Evolutionary conservation across 306 rosid genomes (phyloP), one percentile per base, ranked within the genome.

Genomic region (Hylodesmum podocarpum): DNA sequence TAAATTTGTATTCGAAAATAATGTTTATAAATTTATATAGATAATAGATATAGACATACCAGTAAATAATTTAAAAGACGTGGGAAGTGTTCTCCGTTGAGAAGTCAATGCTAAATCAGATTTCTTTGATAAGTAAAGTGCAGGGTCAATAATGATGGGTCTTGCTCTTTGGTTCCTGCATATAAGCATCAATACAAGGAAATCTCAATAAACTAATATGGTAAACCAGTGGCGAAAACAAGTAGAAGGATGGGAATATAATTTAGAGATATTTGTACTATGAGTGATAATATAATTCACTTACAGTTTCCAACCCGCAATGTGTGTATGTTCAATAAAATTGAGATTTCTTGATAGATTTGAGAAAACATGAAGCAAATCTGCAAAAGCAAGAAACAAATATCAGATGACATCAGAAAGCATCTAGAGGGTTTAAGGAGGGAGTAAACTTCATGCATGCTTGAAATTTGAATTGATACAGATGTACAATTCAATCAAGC

Each of bases 231-330:
- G 61, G 0, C 14, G 41, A 41, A n/a, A 22, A 40, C 9, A 8
- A 15, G 1, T 4, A 25, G 34, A 8, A 29, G 29, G 14, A 27
- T 58, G 18, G 66, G 22, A 34, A 21, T 9, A 22, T 57, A 29
- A 16, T 53, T 50, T 22, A 67, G 34, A 22, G 12, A 8, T 44
- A 16, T 36, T 53, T 71, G 37, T 33, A 62, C 25, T n/a, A 41
- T 33, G 67, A 34, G 61, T 24, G 25, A 59, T 27, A 15, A 6
- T 29, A 33, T 39, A 64, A 78, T 70, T 54, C 72, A 84, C 99
- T 84, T 81, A 95, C 99, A 95, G 83, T 83, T 95, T 95, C 98
- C 99, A 92, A 33, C 97, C 97, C 10, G 88, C 50, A 40, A 95
- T 68, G 58, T 70, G 91, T 58, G 85, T 84, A 65, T 89, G 92